phyloP scores from a whole-genome alignment of 257 asterid genomes.

The Galeopsis tetrahit region DNA sequence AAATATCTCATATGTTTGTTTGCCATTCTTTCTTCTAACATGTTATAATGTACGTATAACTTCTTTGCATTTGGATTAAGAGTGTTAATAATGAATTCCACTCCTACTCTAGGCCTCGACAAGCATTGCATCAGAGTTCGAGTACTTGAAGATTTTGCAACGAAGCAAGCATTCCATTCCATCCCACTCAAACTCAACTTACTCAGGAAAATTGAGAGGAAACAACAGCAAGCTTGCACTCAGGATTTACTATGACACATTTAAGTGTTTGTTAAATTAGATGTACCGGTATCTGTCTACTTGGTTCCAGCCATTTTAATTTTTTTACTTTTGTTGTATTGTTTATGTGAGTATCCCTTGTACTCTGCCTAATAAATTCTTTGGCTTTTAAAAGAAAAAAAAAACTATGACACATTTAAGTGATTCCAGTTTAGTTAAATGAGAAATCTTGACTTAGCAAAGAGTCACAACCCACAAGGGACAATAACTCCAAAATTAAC shows the following conservation, averaged over 20 bases:
- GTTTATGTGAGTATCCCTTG: no score
- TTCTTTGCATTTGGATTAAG: no score
- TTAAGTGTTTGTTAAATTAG: background rate
- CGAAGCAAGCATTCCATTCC: background rate
- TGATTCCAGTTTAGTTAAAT: conserved; percentile 14
- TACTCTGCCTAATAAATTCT: no score
- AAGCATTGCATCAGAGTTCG: background rate
- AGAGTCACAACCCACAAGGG: background rate
- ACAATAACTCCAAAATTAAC: no score
- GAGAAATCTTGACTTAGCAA: background rate
- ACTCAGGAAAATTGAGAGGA: background rate
- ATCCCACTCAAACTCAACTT: background rate
- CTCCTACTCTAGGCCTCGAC: background rate
- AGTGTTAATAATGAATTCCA: no score
- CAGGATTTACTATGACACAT: conserved; percentile 22
- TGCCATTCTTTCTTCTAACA: background rate
- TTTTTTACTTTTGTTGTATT: no score
- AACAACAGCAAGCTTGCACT: background rate
- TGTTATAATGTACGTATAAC: no score
- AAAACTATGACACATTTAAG: no score
- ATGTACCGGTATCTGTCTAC: no score
- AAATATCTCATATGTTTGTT: no score
- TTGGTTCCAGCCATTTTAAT: no score
- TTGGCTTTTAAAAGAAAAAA: no score
- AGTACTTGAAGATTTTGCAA: background rate